Evolutionary conservation across 2,329 filamentous ascomycete species (phyloP), one percentile per base, ranked within the genome.

Genomic region (Nemania bipapillata): DNA sequence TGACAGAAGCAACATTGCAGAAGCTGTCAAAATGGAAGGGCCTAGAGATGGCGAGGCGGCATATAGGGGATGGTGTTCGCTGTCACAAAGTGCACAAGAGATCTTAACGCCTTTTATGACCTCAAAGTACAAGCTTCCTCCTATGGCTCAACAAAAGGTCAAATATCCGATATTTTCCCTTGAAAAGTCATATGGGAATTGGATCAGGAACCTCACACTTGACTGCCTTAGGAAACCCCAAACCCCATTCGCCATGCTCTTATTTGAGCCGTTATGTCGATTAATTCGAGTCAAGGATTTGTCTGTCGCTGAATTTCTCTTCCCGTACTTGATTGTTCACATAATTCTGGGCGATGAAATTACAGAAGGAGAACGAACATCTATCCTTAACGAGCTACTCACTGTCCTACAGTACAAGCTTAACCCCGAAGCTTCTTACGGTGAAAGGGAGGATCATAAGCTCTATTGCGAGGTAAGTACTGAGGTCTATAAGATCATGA

Each of bases 241-340:
- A 73, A 93, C 90, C 37, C 83, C 87, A 9, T 93, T 93, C 79
- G 90, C 92, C 1, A 85, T 88, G 61, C 87, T 92, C 71, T 86
- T 98, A 12, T 98, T 97, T 75, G 88, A 91, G 49, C 90, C 95
- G 22, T 84, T 97, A 45, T 90, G 91, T 60, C 90, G 94, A 49
- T 90, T 97, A 22, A 92, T 98, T 68, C 89, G 91, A 66, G 91
- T 93, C 35, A 93, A 96, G 76, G 94, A 98, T 76, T 84, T 96
- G 11, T 91, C 92, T 0, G 94, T 97, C 35, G 89, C 94, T 0
- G 92, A 92, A 50, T 98, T 97, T 74, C 83, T 99, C 35, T 85
- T 99, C 17, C 96, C 96, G 0, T 98, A 96, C 77, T 86, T 94
- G 17, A 90, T 92, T 3, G 80, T 97, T 37, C 96, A 97, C 76